These are phyloP conservation scores for Melastoma malabathricum DNA, from an alignment of 345 rosid genomes.

Conservation along the genomic window DNA sequence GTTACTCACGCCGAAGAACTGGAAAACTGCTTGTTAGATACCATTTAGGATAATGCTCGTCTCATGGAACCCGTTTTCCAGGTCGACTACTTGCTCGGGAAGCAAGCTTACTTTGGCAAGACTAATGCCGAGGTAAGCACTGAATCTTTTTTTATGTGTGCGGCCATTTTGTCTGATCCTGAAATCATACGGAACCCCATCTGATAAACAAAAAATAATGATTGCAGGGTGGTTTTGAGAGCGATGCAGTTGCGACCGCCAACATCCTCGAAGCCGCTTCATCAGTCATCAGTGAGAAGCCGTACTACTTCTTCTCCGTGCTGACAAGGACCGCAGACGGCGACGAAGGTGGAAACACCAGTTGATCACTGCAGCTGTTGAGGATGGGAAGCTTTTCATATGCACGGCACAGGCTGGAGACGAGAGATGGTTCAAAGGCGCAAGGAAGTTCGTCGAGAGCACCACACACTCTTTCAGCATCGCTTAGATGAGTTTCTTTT, in stretches of 20 bases:
- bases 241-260: constrained; percentile 59
- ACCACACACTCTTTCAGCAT: constrained; percentile 60
- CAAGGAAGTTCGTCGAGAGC: constrained; percentile 61
- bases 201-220: no score
- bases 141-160: no score
- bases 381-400: constrained; percentile 65
- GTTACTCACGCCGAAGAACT: no score
- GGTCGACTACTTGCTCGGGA: constrained; percentile 81
- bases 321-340: constrained; percentile 97
- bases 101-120: constrained; percentile 54
- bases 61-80: constrained; percentile 13
- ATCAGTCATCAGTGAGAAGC: constrained; percentile 27
- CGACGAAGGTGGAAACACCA: constrained; percentile 97
- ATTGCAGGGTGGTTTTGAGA: constrained; percentile 72
- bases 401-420: constrained; percentile 97
- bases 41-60: no score
- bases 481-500: constrained; percentile 27
- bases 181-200: no score
- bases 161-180: no score
- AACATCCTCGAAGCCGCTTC: constrained; percentile 57
- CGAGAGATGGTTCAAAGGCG: constrained; percentile 98
- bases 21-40: no score
- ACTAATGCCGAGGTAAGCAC: constrained; percentile 64
- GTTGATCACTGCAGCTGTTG: constrained; percentile 55
- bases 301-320: constrained; percentile 53